Evolutionary conservation across 805 yeast genomes (phyloP), one percentile per base, ranked within the genome.

Genomic region (Kluyveromyces nonfermentans): DNA sequence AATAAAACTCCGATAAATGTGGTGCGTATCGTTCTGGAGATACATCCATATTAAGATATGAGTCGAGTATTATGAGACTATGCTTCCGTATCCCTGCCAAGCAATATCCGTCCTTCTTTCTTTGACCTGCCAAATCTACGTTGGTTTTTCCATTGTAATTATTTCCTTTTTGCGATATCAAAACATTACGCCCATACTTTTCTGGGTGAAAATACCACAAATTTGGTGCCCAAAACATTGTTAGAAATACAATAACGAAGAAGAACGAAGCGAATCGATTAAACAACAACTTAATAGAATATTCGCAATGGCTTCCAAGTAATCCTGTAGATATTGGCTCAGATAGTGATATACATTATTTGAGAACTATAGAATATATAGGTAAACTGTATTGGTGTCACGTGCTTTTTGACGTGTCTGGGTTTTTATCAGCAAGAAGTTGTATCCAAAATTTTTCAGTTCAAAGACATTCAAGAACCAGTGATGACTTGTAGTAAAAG

Each of bases 1-100:
- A 67, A 52, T 74, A 74, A 56, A 79, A 79, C 57, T 79, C 85
- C 3, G 81, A 70, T 33, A 79, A 60, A 57, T 79, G 85, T 22
- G 78, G 64, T 8, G 71, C 69, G 44, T 53, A 56, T 33, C 63
- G 47, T 31, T 50, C 57, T 6, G 59, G 55, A 18, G 57, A 45
- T 19, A 46, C 48, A 21, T 48, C 34, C 41, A 38, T 38, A 33
- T 9, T 33, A 25, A 10, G 30, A 10, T 3, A 4, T 25, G 30
- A 14, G 12, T 14, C 12, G 30, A 10, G 9, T 4, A 25, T 6
- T 4, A 10, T 25, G 9, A 10, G 9, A 25, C 12, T 25, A 25
- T 25, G 9, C 4, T 25, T 10, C 30, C 30, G 30, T 25, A 25
- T 25, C 30, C 14, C 3, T 25, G 30, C 12, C 30, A 25, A 25